Conservation (phyloP, 1,284 basidiomycete genomes). For the Sporisorium iseilematis-ciliati region DNA sequence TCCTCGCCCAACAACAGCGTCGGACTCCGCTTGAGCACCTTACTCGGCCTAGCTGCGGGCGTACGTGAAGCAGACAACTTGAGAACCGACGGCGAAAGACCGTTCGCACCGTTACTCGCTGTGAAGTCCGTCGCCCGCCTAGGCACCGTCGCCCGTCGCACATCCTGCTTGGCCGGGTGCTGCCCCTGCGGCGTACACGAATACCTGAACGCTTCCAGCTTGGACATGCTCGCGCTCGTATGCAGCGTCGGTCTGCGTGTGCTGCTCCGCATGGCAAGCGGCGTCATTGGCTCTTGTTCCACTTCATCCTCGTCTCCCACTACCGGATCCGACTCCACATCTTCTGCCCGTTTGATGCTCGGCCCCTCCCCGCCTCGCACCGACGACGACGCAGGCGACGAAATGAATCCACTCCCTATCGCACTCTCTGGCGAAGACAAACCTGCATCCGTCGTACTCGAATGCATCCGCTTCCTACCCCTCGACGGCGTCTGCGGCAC, state of each 20-base stretch:
- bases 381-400: constrained; percentile 44
- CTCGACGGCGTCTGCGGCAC: constrained; percentile 41
- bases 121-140: constrained; percentile 10
- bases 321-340: constrained; percentile 13
- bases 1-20: constrained; percentile 22
- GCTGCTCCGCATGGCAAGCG: constrained; percentile 8
- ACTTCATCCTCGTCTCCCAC: constrained; percentile 13
- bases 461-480: constrained; percentile 26
- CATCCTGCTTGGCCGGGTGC: neutral
- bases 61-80: constrained; percentile 12
- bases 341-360: neutral
- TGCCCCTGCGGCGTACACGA: constrained; percentile 13
- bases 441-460: constrained; percentile 9
- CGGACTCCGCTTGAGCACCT: constrained; percentile 31
- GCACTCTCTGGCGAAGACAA: constrained; percentile 31
- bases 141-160: constrained; percentile 8
- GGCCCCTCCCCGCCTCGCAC: constrained; percentile 10
- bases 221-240: constrained; percentile 41
- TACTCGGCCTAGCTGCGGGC: constrained; percentile 13
- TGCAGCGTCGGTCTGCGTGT: constrained; percentile 17
- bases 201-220: constrained; percentile 46
- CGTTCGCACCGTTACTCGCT: neutral
- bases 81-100: constrained; percentile 21
- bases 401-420: constrained; percentile 43
- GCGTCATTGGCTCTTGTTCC: constrained; percentile 25